Evolutionary conservation across 2,329 filamentous ascomycete genomes (phyloP), one percentile per base, ranked within the genome.

Genomic region (Dothistroma septosporum): DNA sequence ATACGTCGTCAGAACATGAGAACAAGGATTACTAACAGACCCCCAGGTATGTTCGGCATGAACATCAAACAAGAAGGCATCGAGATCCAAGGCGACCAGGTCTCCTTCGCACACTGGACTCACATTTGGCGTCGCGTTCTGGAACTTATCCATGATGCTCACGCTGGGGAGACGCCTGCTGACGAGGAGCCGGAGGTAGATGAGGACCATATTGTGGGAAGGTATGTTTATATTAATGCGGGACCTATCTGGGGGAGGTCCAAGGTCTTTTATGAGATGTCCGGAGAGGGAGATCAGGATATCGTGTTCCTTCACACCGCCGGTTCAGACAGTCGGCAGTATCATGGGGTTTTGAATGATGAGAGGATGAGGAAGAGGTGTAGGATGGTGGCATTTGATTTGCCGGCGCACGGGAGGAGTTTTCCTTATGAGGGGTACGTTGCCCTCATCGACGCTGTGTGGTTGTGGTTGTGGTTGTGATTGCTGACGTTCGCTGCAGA

Each of bases 281-380:
- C 78, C 5, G 80, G 80, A 7, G 75, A 74, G 2, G 80, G 80
- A 1, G 73, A 76, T 21, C 77, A 81, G 58, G 74, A 76, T 28
- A 80, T 82, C 50, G 67, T 74, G 14, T 73, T 74, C 61, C 57
- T 74, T 33, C 72, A 74, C 24, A 74, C 72, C 6, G 70, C 71
- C 37, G 79, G 79, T 2, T 77, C 76, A 53, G 80, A 82, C 62
- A 73, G 74, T 31, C 69, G 80, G 31, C 79, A 82, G 65, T 82
- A 82, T 56, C 80, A 82, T 56, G 79, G 80, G 21, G 79, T 82
- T 1, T 77, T 83, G 78, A 82, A 82, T 58, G 75, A 82, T 58
- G 59, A 70, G 31, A 70, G 73, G 12, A 80, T 80, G 77, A 72
- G 76, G 21, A 75, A 79, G 68, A 77, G 73, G 57, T 80, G 78